Evolutionary conservation across 768 basidiomycete species (phyloP), one percentile per base, ranked within the genome.

Genomic region (Boletus barrowsii): DNA sequence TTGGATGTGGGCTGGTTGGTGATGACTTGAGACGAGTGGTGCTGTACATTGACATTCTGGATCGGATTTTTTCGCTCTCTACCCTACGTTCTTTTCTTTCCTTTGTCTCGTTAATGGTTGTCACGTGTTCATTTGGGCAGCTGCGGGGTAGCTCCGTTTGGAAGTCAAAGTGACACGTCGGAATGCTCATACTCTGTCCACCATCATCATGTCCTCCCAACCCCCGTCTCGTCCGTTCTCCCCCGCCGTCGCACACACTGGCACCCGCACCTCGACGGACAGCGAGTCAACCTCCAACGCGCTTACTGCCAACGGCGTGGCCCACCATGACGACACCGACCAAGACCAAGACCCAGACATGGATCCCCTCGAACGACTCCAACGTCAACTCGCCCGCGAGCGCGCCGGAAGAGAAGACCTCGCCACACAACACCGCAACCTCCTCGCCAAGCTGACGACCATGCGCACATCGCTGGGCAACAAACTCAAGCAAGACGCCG

Each of bases 401-500:
- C 77, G 80, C 54, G 84, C 88, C 61, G 96, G 98, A 76, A 95
- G 92, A 73, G 93, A 98, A 48, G 75, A 80, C n/a, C 77, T 94
- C 30, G 88, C 87, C 6, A 72, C 83, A 14, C 93, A 98, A 68
- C 95, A 98, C 72, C 83, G 83, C 55, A 88, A 82, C 59, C 78
- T 99, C 36, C 79, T 99, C 17, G 83, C 85, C 37, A 98, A 93
- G 72, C 76, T 98, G 43, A 94, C 93, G 3, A 82, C 87, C 33
- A 98, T 99, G 95, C 83, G 95, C 22, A 90, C 87, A 36, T 90
- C 91, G 20, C 77, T 98, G 48, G 93, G 95, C 32, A 95, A 92
- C 68, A 98, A 98, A 72, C 78, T 98, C 52, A 86, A 90, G 70
- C 92, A 96, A 70, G 97, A 98, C 72, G 97, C 97, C 64, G 97